These are phyloP conservation scores for Acmispon strigosus DNA, from an alignment of 306 rosid species.

Conservation along the genomic window DNA sequence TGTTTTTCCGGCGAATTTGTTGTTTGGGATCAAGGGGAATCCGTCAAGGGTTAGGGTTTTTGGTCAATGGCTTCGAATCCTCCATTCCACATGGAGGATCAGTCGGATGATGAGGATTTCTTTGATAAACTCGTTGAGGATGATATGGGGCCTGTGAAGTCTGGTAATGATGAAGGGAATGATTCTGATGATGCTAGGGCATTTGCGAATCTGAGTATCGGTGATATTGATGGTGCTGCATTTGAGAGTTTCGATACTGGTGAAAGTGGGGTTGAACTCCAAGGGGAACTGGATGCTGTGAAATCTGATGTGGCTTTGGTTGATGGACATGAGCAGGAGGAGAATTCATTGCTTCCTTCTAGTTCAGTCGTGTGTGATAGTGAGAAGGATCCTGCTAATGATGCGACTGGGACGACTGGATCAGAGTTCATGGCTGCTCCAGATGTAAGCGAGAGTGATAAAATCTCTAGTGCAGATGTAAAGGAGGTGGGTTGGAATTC, in stretches of 20 bases:
- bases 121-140: constrained; percentile 86
- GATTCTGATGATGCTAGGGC: constrained; percentile 60
- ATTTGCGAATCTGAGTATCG: constrained; percentile 43
- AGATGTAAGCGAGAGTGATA: constrained; percentile 21
- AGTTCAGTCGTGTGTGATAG: constrained; percentile 29
- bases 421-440: constrained; percentile 13
- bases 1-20: constrained; percentile 7
- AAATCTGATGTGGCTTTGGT: constrained; percentile 20
- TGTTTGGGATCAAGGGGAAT: constrained; percentile 19
- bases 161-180: constrained; percentile 25
- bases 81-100: constrained; percentile 85
- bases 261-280: constrained; percentile 14
- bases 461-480: constrained; percentile 32
- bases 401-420: constrained; percentile 29
- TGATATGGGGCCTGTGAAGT: constrained; percentile 36
- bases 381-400: constrained; percentile 10
- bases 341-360: constrained; percentile 12
- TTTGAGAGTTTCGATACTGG: constrained; percentile 28
- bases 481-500: constrained; percentile 81
- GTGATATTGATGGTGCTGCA: constrained; percentile 34
- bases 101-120: constrained; percentile 81
- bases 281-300: constrained; percentile 9
- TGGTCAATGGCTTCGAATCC: constrained; percentile 73
- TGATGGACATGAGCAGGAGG: constrained; percentile 24
- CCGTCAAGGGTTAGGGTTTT: constrained; percentile 36